A percentile compares a stretch with the other conserved stretches of the same genome.
phyloP scores from a whole-genome alignment of 768 basidiomycete genomes.

The Strobilomyces dryophilus region DNA sequence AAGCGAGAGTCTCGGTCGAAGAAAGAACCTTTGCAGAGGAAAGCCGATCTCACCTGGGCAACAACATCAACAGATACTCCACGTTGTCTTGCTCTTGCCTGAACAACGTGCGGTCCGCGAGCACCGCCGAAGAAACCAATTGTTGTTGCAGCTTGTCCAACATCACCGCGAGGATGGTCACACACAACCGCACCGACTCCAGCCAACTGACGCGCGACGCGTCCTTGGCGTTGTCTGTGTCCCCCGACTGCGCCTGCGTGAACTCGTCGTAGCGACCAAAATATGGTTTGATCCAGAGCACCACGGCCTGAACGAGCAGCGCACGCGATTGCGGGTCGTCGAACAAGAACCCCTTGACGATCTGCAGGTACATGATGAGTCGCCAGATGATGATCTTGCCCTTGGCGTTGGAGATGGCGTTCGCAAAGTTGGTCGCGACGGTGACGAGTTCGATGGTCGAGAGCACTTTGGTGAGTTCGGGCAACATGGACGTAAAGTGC shows the following conservation, averaged over 20 bases:
- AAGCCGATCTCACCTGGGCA: slow-evolving; percentile 64
- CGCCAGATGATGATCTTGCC: slow-evolving; percentile 93
- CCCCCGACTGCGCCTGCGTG: slow-evolving; percentile 54
- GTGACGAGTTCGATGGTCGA: slow-evolving; percentile 79
- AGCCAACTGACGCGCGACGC: slow-evolving; percentile 81
- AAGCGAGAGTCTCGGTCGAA: slow-evolving; percentile 4
- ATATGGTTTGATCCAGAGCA: slow-evolving; percentile 93
- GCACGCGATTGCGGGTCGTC: slow-evolving; percentile 76
- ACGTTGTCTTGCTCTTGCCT: slow-evolving; percentile 89
- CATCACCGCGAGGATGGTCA: slow-evolving; percentile 86
- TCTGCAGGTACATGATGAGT: slow-evolving; percentile 88
- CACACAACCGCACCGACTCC: slow-evolving; percentile 84
- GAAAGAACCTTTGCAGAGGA: background rate
- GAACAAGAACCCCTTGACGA: slow-evolving; percentile 86
- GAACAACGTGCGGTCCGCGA: slow-evolving; percentile 56
- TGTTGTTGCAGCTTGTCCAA: slow-evolving; percentile 84
- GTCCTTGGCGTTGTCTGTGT: slow-evolving; percentile 65
- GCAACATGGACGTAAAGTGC: slow-evolving; percentile 88
- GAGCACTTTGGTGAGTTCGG: slow-evolving; percentile 81
- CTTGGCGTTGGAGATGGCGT: slow-evolving; percentile 69
- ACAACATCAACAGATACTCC: slow-evolving; percentile 74
- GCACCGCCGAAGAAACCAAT: slow-evolving; percentile 62
- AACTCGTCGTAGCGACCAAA: slow-evolving; percentile 91
- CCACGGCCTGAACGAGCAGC: slow-evolving; percentile 79
- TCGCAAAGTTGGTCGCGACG: slow-evolving; percentile 83